Conservation (phyloP, 805 yeast genomes). For the Wickerhamiella brachini region DNA sequence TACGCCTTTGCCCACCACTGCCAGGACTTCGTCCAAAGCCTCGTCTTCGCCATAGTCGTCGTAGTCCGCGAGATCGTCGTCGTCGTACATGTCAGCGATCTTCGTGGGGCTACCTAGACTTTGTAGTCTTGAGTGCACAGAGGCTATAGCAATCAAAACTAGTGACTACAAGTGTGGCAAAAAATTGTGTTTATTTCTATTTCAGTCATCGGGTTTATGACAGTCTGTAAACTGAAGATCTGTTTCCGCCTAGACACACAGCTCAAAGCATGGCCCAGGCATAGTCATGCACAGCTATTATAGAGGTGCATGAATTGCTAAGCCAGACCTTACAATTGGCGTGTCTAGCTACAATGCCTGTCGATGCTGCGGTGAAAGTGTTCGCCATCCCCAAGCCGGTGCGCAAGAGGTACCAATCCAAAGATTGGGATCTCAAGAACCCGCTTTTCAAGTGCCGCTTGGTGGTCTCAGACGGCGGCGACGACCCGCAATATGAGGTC, state of each 20-base stretch:
- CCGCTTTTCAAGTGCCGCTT: neutral
- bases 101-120: neutral
- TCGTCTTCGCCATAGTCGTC: conserved; percentile 15
- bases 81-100: conserved; percentile 1
- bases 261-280: conserved; percentile 5
- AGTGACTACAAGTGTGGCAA: too few species aligned
- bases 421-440: neutral
- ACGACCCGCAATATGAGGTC: neutral
- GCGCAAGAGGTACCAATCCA: neutral
- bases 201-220: too few species aligned
- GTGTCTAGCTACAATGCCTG: neutral
- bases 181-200: too few species aligned
- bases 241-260: conserved; percentile 4
- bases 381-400: conserved; percentile 1
- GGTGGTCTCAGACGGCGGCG: neutral
- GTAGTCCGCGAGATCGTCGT: conserved; percentile 14
- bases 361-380: neutral
- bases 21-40: conserved; percentile 14
- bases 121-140: too few species aligned
- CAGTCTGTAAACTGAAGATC: conserved; percentile 9
- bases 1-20: conserved; percentile 10
- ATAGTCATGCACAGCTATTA: conserved; percentile 1
- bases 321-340: neutral
- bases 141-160: too few species aligned
- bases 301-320: neutral